These are phyloP conservation scores for Gnaphalium uliginosum DNA, from an alignment of 129 eudicot species.

Conservation along the genomic window DNA sequence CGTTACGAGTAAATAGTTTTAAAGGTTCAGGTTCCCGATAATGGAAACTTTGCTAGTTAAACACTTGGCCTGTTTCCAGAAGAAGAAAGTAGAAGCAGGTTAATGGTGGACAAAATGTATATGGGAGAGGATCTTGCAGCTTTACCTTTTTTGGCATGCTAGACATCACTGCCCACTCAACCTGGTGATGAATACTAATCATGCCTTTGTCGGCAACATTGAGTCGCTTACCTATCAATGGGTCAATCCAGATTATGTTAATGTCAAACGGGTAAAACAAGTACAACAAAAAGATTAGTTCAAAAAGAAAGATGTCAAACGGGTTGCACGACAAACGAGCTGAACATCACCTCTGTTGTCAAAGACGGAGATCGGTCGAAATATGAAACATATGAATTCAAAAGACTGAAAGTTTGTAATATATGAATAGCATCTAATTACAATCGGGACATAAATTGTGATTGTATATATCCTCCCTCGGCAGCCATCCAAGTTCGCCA, in stretches of 20 bases:
- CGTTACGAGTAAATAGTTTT: neutral
- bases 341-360: neutral
- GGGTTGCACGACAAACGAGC: neutral
- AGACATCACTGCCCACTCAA: constrained; percentile 30
- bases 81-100: constrained; percentile 12
- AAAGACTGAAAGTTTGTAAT: neutral
- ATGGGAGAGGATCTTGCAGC: constrained; percentile 30
- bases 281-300: neutral
- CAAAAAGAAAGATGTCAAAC: neutral
- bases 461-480: neutral
- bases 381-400: neutral
- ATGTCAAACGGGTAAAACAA: neutral
- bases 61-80: constrained; percentile 1
- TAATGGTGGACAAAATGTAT: constrained; percentile 26
- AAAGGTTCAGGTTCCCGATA: constrained; percentile 18
- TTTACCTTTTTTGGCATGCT: constrained; percentile 40
- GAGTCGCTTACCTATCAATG: neutral
- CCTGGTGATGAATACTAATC: constrained; percentile 27
- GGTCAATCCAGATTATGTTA: neutral
- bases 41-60: constrained; percentile 18
- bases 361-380: neutral
- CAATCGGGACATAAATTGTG: neutral
- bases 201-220: neutral
- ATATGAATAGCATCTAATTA: neutral
- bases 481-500: neutral